Base-by-base conservation (phyloP, 1,284 basidiomycete genomes). In the Chondrostereum purpureum region DNA sequence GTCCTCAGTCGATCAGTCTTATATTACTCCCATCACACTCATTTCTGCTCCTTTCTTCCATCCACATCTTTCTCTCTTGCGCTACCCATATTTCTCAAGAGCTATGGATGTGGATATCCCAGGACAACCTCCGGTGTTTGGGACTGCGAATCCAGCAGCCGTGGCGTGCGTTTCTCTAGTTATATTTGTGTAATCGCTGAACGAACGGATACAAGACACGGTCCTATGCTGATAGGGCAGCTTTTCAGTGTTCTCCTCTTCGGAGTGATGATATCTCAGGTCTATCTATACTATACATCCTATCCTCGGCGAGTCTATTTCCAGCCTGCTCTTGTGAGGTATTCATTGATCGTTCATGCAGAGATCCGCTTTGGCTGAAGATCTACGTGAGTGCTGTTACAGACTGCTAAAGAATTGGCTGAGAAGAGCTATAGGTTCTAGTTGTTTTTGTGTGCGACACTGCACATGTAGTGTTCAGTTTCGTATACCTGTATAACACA, bases 211-310 rank as follows among this genome's bases (percentile, higher is more conserved):
- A 21, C 21, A 5, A 66, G 64, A 34, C 62, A 66, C 48, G 63
- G 63, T 16, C 63, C 63, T 5, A 62, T 65, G 55, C 56, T 66
- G 50, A 59, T 66, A 31, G 65, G 65, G 1, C 60, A 60, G 20
- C 39, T 58, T 4, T 43, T 66, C 50, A 65, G 65, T 42, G 50
- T 65, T 0, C 46, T 66, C 4, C 58, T 68, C 8, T 67, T 59
- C 47, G 68, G 67, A 4, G 59, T 70, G 39, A 66, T 68, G 64
- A 61, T 65, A 34, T 58, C 60, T 0, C 67, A 70, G 53, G 54
- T 58, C 2, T 66, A 66, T 44, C 39, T 66, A 3, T 69, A 69
- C 47, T 67, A 56, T 45, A 56, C 45, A 21, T 57, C 53, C 0
- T 64, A 56, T 49, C 63, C 63, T 44, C 53, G 51, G 65, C 64